phyloP scores from a whole-genome alignment of 225 moss, liverwort and hornwort species.

The Bryoerythrophyllum caledonicum region DNA sequence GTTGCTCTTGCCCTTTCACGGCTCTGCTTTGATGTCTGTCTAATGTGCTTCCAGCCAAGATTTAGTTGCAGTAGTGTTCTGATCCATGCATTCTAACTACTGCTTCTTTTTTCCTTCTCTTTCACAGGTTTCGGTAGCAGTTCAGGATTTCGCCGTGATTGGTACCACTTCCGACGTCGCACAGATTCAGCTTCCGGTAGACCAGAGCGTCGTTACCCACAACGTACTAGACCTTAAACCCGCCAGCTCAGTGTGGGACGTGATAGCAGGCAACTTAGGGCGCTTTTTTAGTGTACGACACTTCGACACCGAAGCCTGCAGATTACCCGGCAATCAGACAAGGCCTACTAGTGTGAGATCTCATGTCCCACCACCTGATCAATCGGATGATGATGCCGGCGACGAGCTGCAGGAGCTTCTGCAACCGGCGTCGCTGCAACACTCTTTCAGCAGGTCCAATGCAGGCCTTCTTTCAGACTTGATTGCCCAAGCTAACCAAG shows the following conservation, averaged over 20 bases:
- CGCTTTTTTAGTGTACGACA: constrained; percentile 6
- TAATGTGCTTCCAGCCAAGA: too few species aligned
- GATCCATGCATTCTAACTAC: neutral
- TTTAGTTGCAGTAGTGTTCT: too few species aligned
- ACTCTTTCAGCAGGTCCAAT: neutral
- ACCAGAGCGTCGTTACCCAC: constrained; percentile 7
- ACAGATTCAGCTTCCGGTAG: constrained; percentile 17
- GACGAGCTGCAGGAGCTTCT: neutral
- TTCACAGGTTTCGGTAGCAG: constrained; percentile 32
- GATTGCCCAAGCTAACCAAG: constrained; percentile 15
- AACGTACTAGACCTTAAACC: neutral
- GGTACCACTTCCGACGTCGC: constrained; percentile 1
- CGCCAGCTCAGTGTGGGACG: constrained; percentile 5
- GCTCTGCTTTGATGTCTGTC: too few species aligned
- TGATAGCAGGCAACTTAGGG: constrained; percentile 14
- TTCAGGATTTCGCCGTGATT: constrained; percentile 26
- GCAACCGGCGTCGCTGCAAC: constrained; percentile 1
- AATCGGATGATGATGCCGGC: neutral
- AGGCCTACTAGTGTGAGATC: constrained; percentile 6
- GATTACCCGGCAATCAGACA: neutral
- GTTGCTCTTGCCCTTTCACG: too few species aligned
- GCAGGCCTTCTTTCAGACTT: constrained; percentile 9
- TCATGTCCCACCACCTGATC: neutral
- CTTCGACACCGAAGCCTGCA: neutral
- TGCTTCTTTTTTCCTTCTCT: neutral